Percentiles rank a stretch among this genome's conserved stretches.
These are phyloP conservation scores for Extremus antarcticus DNA, from an alignment of 495 filamentous ascomycete species.

Conservation along the genomic window DNA sequence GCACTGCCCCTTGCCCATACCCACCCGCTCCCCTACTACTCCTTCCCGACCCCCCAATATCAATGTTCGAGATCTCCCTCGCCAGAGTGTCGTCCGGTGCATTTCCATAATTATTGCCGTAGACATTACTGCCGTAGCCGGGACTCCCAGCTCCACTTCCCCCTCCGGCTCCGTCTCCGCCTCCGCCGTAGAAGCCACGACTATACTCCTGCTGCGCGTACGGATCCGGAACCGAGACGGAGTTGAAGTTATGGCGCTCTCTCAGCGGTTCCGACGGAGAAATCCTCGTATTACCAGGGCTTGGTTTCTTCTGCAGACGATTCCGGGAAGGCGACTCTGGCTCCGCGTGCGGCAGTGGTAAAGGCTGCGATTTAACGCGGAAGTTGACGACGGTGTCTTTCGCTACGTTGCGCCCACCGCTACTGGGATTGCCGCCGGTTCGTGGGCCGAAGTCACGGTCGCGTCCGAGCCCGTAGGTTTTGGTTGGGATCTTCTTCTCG, in stretches of 20 bases:
- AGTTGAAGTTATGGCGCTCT: conserved; percentile 11
- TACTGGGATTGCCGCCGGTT: background rate
- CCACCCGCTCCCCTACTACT: conserved; percentile 1
- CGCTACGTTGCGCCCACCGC: background rate
- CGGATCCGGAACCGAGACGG: conserved; percentile 5
- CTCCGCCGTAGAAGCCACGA: conserved; percentile 4
- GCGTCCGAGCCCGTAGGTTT: conserved; percentile 16
- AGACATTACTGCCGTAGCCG: background rate
- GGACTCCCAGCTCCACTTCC: background rate
- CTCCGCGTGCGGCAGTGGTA: background rate
- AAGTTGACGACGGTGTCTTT: conserved; percentile 16
- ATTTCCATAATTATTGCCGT: background rate
- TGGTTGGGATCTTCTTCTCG: conserved; percentile 36
- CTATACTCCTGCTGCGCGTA: conserved; percentile 9
- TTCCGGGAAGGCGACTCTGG: background rate
- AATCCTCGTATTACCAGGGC: background rate
- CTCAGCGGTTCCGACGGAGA: background rate
- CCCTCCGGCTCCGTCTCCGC: background rate
- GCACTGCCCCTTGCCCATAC: background rate
- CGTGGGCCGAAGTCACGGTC: conserved; percentile 19
- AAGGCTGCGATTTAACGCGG: conserved; percentile 6
- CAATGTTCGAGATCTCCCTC: conserved; percentile 70
- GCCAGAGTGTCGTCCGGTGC: conserved; percentile 45
- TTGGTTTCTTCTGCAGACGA: conserved; percentile 8
- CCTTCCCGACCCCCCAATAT: conserved; percentile 57